Base-by-base conservation (phyloP, 2,329 filamentous ascomycete species). In the Stagonosporopsis tanaceti region DNA sequence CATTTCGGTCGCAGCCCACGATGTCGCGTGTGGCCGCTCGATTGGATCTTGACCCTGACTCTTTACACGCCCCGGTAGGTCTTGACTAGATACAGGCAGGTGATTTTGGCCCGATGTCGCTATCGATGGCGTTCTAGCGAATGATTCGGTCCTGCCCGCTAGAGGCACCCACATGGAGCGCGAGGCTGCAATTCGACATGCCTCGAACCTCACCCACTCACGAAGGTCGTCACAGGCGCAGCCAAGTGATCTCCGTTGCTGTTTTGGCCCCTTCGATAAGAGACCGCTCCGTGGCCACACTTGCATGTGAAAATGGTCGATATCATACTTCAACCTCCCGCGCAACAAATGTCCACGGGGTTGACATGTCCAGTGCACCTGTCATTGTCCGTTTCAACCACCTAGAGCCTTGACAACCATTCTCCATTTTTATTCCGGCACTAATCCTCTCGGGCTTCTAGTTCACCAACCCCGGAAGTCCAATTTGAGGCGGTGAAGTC, bases 71-170 rank as follows among this genome's bases (percentile, higher is more conserved):
- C 50, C 46, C 58, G 63, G 57, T 41, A 57, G 51, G 41, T 54
- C 55, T 67, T 70, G 50, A 32, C 65, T 37, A 22, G 37, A 53
- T 60, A 14, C 46, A 55, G 62, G 28, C 57, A 63, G 63, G 64
- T 62, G 54, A 61, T 61, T 60, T 63, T 57, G 62, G 65, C 61
- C 66, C 66, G 62, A 73, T 65, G 61, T 69, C 70, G 70, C 66
- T 64, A 65, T 60, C 44, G 47, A 47, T 54, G 59, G 54, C 66
- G 53, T 53, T 61, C 60, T 65, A 60, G 40, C 48, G 47, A 53
- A 59, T 74, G 70, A 74, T 73, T 73, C 68, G 70, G 60, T 67
- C 67, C 58, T 60, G 66, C 60, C 65, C 66, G 67, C 55, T 48
- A 62, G 55, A 66, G 50, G 63, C 69, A 69, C 65, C 61, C 61